Evolutionary conservation across 164 flowering plant genomes (phyloP).

Genomic region (Piper longum): DNA sequence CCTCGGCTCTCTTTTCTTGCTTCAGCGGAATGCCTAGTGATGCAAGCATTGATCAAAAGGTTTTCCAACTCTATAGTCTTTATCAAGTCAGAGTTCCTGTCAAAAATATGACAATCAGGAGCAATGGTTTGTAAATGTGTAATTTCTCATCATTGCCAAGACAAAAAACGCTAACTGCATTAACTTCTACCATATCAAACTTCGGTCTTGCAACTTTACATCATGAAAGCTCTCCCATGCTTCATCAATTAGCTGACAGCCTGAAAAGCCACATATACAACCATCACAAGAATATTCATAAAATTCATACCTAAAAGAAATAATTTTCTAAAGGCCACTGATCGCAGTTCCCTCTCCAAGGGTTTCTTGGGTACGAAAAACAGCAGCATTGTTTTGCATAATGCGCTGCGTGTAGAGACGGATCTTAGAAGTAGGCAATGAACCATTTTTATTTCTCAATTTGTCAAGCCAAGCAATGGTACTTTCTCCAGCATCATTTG

Average conservation of each 20-base stretch:
- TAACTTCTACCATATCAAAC: constrained; percentile 66
- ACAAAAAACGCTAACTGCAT: not conserved
- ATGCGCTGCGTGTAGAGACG: constrained; percentile 86
- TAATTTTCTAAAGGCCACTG: not conserved
- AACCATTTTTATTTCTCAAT: constrained; percentile 75
- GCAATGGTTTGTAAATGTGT: not conserved
- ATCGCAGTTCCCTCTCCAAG: constrained; percentile 60
- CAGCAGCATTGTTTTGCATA: constrained; percentile 98
- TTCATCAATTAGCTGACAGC: constrained; percentile 77
- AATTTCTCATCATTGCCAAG: not conserved
- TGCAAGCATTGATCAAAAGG: constrained; percentile 84
- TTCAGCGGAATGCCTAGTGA: constrained; percentile 98
- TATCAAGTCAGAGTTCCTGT: constrained; percentile 93
- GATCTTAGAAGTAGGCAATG: constrained; percentile 72
- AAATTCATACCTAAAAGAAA: too few relatives aligned
- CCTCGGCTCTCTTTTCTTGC: constrained; percentile 99
- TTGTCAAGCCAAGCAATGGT: constrained; percentile 95
- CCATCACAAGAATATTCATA: not conserved
- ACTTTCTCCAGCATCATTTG: constrained; percentile 77
- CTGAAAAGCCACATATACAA: constrained; percentile 17
- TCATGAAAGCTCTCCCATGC: constrained; percentile 86
- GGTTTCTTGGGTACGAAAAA: constrained; percentile 87
- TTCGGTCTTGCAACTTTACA: constrained; percentile 70
- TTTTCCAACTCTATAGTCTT: constrained; percentile 93
- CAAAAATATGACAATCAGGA: constrained; percentile 4